Conservation (phyloP, 2,329 filamentous ascomycete genomes). For the Neofusicoccum ribis region DNA sequence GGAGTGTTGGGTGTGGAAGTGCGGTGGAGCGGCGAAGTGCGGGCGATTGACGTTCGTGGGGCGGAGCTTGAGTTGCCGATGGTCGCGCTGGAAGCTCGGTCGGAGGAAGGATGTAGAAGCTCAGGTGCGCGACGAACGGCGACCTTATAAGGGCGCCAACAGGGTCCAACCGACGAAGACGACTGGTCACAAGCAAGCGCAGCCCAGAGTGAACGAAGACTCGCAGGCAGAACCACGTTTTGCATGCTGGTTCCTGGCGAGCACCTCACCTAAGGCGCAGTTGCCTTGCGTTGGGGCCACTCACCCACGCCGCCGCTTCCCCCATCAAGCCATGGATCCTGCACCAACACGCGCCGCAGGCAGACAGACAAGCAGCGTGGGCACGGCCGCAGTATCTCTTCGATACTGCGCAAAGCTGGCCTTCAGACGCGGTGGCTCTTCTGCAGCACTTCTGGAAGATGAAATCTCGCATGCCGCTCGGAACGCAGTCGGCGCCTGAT, state of each 20-base stretch:
- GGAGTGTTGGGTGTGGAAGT: background rate
- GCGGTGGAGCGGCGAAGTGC: constrained; percentile 11
- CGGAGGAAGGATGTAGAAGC: background rate
- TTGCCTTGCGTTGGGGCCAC: background rate
- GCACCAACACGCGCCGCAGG: too few species aligned
- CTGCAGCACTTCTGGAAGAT: too few species aligned
- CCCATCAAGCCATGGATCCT: too few species aligned
- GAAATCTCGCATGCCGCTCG: too few species aligned
- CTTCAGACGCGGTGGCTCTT: too few species aligned
- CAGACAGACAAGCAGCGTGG: too few species aligned
- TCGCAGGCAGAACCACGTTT: background rate
- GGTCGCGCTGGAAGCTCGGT: constrained; percentile 1
- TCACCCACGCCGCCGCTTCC: too few species aligned
- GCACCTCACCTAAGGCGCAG: background rate
- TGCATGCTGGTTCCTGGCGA: background rate
- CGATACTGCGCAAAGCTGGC: too few species aligned
- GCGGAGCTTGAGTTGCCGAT: constrained; percentile 17
- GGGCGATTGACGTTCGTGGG: background rate
- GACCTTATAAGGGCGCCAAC: background rate
- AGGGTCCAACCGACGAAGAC: background rate
- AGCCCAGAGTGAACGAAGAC: background rate
- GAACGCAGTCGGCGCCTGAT: too few species aligned
- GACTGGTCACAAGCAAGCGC: background rate
- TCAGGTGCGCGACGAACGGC: background rate
- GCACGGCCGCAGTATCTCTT: too few species aligned